Percentiles rank a stretch among this genome's conserved stretches.
Conservation (phyloP, 2,329 filamentous ascomycete genomes). For the Emmonsiellopsis sp. region DNA sequence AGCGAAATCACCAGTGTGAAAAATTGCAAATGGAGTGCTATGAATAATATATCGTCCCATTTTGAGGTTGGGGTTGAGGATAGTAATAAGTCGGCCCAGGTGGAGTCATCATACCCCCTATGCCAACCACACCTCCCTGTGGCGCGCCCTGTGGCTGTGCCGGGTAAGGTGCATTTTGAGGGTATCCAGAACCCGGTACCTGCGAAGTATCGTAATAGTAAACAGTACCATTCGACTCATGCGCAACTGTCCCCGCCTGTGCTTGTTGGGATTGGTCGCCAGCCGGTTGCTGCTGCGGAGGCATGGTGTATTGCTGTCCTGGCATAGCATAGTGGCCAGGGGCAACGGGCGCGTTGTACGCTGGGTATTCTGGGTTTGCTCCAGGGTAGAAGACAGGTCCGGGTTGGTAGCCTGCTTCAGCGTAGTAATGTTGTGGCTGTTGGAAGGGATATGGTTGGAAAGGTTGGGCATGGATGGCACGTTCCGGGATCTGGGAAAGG, state of each 20-base stretch:
- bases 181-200: constrained; percentile 41
- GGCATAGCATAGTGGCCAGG: constrained; percentile 15
- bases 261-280: constrained; percentile 18
- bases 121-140: constrained; percentile 51
- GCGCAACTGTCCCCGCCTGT: constrained; percentile 55
- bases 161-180: constrained; percentile 40
- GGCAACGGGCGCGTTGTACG: constrained; percentile 42
- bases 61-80: constrained; percentile 44
- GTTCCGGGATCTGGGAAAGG: constrained; percentile 83
- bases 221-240: constrained; percentile 91
- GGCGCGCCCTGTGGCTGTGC: constrained; percentile 42
- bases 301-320: constrained; percentile 38
- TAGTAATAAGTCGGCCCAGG: constrained; percentile 46
- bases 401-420: constrained; percentile 45
- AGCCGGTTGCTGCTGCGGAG: constrained; percentile 17
- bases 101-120: constrained; percentile 71
- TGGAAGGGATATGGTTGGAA: constrained; percentile 70
- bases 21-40: neutral
- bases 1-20: neutral
- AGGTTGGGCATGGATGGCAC: constrained; percentile 78
- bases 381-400: constrained; percentile 62
- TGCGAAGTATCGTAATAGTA: constrained; percentile 86
- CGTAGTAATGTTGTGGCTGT: constrained; percentile 48
- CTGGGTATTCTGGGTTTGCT: constrained; percentile 27
- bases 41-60: constrained; percentile 51